phyloP scores from a whole-genome alignment of 1,284 basidiomycete genomes.

The Mycena citricolor region DNA sequence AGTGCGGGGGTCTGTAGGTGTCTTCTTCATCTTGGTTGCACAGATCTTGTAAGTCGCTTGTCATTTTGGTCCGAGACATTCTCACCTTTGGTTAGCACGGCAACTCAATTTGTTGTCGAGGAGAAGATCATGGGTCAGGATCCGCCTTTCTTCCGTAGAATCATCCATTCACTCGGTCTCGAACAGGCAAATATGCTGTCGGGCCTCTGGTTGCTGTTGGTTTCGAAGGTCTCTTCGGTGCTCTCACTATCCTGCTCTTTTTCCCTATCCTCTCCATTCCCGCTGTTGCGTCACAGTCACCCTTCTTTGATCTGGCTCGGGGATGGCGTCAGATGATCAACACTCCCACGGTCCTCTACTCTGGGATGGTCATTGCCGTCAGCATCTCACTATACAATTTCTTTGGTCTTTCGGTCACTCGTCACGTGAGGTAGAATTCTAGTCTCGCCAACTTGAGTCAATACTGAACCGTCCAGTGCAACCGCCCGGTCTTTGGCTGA shows the following conservation, averaged over 20 bases:
- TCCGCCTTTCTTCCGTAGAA: constrained; percentile 1
- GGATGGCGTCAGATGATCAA: constrained; percentile 90
- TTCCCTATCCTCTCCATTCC: constrained; percentile 72
- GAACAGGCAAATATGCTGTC: constrained; percentile 71
- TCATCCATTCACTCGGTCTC: constrained; percentile 6
- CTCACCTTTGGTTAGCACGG: constrained; percentile 56
- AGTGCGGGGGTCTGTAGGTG: constrained; percentile 48
- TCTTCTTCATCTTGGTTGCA: constrained; percentile 93
- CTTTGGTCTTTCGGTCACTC: constrained; percentile 91
- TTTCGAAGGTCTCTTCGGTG: constrained; percentile 92
- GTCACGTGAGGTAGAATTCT: no score
- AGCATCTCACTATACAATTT: constrained; percentile 96
- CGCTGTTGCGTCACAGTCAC: constrained; percentile 52
- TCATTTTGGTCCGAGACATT: constrained; percentile 24
- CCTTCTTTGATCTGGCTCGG: constrained; percentile 90
- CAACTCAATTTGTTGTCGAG: constrained; percentile 93
- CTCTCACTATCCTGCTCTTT: constrained; percentile 71
- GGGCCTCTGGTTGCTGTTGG: constrained; percentile 94
- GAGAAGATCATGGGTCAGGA: constrained; percentile 84
- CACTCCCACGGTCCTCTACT: constrained; percentile 76
- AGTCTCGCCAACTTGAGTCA: no score
- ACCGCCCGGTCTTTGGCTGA: constrained; percentile 91
- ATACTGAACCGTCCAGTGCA: no score
- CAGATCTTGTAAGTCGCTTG: constrained; percentile 81
- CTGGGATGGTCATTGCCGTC: constrained; percentile 76